A percentile compares a stretch with the other conserved stretches of the same genome.
phyloP scores from a whole-genome alignment of 129 eudicot species.

The Lactuca sativa region DNA sequence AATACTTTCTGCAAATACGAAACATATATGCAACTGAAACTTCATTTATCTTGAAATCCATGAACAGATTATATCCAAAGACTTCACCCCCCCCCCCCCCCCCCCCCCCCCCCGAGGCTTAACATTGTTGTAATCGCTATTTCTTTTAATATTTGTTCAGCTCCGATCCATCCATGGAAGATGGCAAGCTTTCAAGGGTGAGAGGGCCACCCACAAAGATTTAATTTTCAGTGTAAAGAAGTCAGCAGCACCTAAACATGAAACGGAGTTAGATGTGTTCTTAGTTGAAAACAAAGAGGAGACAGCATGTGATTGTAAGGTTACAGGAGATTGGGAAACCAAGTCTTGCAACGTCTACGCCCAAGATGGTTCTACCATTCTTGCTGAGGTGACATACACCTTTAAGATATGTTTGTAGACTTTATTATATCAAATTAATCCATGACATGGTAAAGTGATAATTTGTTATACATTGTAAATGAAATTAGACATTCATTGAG shows the following conservation, averaged over 20 bases:
- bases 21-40: too few relatives aligned
- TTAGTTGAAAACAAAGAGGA: conserved; percentile 36
- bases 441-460: too few relatives aligned
- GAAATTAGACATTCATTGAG: too few relatives aligned
- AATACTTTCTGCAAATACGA: too few relatives aligned
- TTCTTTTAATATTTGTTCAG: conserved; percentile 7
- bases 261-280: conserved; percentile 37
- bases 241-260: conserved; percentile 25
- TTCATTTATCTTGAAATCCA: not conserved
- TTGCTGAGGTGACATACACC: conserved; percentile 33
- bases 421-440: too few relatives aligned
- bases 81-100: too few relatives aligned
- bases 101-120: too few relatives aligned
- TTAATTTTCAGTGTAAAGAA: conserved; percentile 41
- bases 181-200: conserved; percentile 49
- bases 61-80: too few relatives aligned
- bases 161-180: conserved; percentile 43
- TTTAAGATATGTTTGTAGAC: not conserved
- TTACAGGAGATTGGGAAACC: conserved; percentile 37
- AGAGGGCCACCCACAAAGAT: conserved; percentile 34
- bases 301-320: conserved; percentile 33
- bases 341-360: conserved; percentile 39
- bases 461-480: too few relatives aligned
- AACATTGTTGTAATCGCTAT: not conserved
- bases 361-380: conserved; percentile 32